Conservation (phyloP, 2,329 filamentous ascomycete genomes). For the Periconia digitata region DNA sequence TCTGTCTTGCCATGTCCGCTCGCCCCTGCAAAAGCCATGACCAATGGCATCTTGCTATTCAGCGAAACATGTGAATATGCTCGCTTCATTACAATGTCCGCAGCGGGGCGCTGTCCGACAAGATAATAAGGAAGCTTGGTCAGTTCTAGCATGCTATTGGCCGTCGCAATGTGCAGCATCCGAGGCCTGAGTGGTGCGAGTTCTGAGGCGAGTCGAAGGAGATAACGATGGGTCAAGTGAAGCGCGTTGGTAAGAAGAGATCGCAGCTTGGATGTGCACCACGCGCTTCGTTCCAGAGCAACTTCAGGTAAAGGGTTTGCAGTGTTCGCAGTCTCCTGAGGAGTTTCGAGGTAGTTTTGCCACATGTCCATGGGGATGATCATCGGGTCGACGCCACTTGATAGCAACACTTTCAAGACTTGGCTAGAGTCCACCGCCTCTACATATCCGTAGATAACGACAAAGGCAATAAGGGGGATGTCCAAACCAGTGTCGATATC, state of each 20-base stretch:
- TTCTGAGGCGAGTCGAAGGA: background rate
- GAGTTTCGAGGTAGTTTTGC: slow-evolving; percentile 3
- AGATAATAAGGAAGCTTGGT: slow-evolving; percentile 5
- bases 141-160: slow-evolving; percentile 1
- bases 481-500: background rate
- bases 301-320: too few relatives aligned
- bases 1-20: slow-evolving; percentile 12
- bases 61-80: background rate
- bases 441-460: background rate
- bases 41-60: background rate
- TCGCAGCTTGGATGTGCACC: background rate
- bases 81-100: slow-evolving; percentile 1
- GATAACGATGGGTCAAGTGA: slow-evolving; percentile 1
- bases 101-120: slow-evolving; percentile 2
- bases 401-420: slow-evolving; percentile 7
- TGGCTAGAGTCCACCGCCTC: slow-evolving; percentile 3
- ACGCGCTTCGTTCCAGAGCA: background rate
- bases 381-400: background rate
- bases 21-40: slow-evolving; percentile 10
- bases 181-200: background rate
- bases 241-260: background rate
- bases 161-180: slow-evolving; percentile 1
- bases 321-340: background rate
- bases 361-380: slow-evolving; percentile 7
- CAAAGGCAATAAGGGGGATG: slow-evolving; percentile 6